Evolutionary conservation across 1,139 yeast species (phyloP).

Genomic region (Yamadazyma oceani): DNA sequence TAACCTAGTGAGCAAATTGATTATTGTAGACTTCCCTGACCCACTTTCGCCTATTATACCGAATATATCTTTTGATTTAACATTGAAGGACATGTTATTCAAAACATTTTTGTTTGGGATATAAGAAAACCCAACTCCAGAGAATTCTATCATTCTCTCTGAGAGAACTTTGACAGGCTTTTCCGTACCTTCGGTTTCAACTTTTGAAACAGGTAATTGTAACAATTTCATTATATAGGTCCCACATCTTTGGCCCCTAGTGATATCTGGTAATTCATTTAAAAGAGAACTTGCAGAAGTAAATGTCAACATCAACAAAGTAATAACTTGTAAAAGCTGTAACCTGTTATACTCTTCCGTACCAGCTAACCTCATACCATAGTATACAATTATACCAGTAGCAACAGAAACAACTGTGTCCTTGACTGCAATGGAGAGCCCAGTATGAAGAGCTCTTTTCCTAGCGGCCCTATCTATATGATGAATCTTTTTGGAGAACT

Average conservation of each 20-base stretch:
- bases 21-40: constrained; percentile 74
- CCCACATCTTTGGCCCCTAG: constrained; percentile 75
- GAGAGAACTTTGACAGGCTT: constrained; percentile 15
- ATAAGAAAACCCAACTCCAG: constrained; percentile 51
- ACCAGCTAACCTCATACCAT: constrained; percentile 72
- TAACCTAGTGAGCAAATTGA: constrained; percentile 53
- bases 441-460: constrained; percentile 54
- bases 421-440: constrained; percentile 61
- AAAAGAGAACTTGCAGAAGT: constrained; percentile 61
- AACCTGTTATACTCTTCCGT: constrained; percentile 50
- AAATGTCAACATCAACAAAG: constrained; percentile 72
- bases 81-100: constrained; percentile 35
- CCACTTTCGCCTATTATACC: constrained; percentile 80
- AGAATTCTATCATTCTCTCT: constrained; percentile 34
- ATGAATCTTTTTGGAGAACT: constrained; percentile 31
- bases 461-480: constrained; percentile 34
- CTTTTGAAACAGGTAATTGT: constrained; percentile 28
- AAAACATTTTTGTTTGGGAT: constrained; percentile 30
- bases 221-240: constrained; percentile 51
- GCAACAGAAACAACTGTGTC: constrained; percentile 57
- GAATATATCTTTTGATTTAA: constrained; percentile 49
- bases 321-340: constrained; percentile 67
- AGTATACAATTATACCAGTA: constrained; percentile 70
- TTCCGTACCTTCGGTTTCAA: constrained; percentile 30
- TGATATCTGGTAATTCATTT: constrained; percentile 69